Conservation (phyloP, 106 monocot species). For the Cymbidium sinense region DNA sequence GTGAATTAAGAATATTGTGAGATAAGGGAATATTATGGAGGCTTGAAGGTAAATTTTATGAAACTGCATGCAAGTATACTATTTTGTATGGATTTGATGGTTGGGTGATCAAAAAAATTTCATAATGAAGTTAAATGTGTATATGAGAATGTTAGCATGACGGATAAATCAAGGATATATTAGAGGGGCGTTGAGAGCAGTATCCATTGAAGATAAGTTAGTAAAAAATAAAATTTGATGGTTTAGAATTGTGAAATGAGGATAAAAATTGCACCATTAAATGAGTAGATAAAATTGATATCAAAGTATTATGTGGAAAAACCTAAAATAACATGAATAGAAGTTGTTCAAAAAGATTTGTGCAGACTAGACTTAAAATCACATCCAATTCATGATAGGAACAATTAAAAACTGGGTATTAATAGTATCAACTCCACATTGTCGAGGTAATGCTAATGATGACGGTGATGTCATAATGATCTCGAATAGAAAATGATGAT, state of each 20-base stretch:
- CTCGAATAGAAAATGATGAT: not conserved
- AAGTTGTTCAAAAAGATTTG: not conserved
- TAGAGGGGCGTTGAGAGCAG: not conserved
- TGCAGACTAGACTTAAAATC: not conserved
- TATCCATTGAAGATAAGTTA: not conserved
- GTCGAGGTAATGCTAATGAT: not conserved
- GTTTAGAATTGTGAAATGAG: not conserved
- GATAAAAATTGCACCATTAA: not conserved
- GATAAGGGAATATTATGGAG: not conserved
- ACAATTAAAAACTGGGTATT: too few relatives aligned
- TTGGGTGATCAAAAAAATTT: not conserved
- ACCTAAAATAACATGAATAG: conserved; percentile 1
- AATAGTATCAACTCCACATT: not conserved
- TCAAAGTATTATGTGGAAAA: not conserved
- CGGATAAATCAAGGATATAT: not conserved
- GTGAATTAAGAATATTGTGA: not conserved
- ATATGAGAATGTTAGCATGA: not conserved
- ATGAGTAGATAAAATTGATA: not conserved
- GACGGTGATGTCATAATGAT: not conserved
- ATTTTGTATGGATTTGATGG: not conserved
- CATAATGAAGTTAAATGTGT: not conserved
- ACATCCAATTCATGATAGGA: too few relatives aligned
- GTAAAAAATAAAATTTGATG: not conserved
- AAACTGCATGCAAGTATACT: not conserved
- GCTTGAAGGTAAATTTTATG: not conserved